Conservation (phyloP, 2,329 filamentous ascomycete species). For the Aschersonia sp. region DNA sequence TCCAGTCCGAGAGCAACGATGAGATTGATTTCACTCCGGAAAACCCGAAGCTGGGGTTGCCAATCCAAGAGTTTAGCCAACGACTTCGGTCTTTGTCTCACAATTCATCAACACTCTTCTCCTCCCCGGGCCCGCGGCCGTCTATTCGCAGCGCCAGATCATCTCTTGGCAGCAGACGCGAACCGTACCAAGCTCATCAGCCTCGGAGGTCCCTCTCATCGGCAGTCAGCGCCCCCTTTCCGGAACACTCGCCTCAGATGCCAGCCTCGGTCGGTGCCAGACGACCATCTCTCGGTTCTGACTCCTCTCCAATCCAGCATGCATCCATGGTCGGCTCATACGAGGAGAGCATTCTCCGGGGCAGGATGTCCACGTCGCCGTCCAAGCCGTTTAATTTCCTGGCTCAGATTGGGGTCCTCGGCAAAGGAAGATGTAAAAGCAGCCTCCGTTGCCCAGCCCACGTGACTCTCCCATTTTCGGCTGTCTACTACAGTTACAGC, state of each 20-base stretch:
- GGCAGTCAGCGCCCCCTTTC: constrained; percentile 25
- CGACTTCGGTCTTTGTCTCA: constrained; percentile 63
- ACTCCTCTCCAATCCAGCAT: constrained; percentile 66
- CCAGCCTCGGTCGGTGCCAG: constrained; percentile 39
- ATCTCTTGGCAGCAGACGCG: constrained; percentile 32
- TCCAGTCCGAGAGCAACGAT: constrained; percentile 75
- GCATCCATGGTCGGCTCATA: constrained; percentile 97
- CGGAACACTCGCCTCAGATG: constrained; percentile 32
- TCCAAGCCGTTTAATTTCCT: constrained; percentile 87
- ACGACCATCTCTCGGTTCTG: constrained; percentile 56
- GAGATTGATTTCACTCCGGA: constrained; percentile 46
- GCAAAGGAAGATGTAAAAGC: constrained; percentile 75
- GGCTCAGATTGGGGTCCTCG: constrained; percentile 88
- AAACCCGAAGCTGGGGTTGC: constrained; percentile 34
- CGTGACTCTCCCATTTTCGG: constrained; percentile 79
- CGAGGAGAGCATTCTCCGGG: constrained; percentile 88
- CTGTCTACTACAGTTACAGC: constrained; percentile 90
- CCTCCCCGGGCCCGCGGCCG: constrained; percentile 21
- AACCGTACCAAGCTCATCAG: constrained; percentile 67
- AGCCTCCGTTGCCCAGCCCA: constrained; percentile 78
- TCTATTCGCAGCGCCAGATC: constrained; percentile 10
- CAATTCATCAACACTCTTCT: constrained; percentile 31
- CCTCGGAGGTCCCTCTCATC: constrained; percentile 61
- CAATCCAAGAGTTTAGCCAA: constrained; percentile 20
- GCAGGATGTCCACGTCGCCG: constrained; percentile 91